These are phyloP conservation scores for Amylostereum areolatum DNA, from an alignment of 1,284 basidiomycete genomes.

Conservation along the genomic window DNA sequence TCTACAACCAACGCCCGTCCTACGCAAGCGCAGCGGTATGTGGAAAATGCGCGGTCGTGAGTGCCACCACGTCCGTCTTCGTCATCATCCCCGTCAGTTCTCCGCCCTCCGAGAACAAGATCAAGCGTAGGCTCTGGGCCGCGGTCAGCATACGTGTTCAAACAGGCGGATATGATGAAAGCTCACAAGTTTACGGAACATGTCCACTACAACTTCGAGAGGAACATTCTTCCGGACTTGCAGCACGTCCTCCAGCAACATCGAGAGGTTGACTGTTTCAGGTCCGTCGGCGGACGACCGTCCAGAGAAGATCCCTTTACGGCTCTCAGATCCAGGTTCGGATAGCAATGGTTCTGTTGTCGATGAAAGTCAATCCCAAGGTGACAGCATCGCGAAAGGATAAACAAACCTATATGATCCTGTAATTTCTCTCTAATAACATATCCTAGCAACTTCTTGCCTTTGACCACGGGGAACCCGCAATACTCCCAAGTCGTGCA, in stretches of 20 bases:
- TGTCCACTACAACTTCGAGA: conserved; percentile 61
- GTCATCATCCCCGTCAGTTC: conserved; percentile 60
- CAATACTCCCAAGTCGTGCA: conserved; percentile 41
- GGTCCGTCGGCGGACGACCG: conserved; percentile 8
- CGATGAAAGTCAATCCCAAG: conserved; percentile 2
- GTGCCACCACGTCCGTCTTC: conserved; percentile 58
- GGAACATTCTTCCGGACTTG: conserved; percentile 64
- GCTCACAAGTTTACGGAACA: conserved; percentile 67
- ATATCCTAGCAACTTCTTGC: conserved; percentile 50
- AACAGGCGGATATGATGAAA: background rate
- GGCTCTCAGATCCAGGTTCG: conserved; percentile 23
- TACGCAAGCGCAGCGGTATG: conserved; percentile 41
- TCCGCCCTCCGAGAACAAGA: conserved; percentile 59
- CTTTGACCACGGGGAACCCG: conserved; percentile 58
- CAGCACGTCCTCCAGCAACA: conserved; percentile 50
- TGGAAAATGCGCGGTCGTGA: conserved; percentile 53
- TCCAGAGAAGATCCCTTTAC: conserved; percentile 35
- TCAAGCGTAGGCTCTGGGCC: conserved; percentile 56
- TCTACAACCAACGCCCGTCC: too few relatives aligned
- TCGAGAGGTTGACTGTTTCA: conserved; percentile 40
- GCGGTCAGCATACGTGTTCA: background rate
- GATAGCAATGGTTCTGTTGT: conserved; percentile 23
- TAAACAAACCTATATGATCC: conserved; percentile 40
- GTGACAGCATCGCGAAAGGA: background rate
- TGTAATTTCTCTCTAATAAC: conserved; percentile 49